phyloP scores from a whole-genome alignment of 2,329 filamentous ascomycete genomes.

The Teratosphaeria zuluensis region DNA sequence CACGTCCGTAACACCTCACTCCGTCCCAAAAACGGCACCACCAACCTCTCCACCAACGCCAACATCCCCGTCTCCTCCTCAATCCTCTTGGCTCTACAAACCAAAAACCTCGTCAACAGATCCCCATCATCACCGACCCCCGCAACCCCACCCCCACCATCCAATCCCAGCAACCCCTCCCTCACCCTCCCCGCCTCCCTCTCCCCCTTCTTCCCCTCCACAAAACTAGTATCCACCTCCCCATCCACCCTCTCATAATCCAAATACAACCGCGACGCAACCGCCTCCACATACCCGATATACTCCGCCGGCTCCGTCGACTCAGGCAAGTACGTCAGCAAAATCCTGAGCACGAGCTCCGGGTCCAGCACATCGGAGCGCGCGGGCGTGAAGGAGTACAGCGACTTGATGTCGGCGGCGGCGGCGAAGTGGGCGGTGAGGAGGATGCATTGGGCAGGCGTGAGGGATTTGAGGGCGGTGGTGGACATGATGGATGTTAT shows the following conservation, averaged over 20 bases:
- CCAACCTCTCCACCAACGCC: conserved; percentile 54
- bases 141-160: conserved; percentile 39
- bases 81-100: conserved; percentile 58
- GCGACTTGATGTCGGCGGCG: conserved; percentile 52
- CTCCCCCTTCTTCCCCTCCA: conserved; percentile 46
- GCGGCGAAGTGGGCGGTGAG: conserved; percentile 62
- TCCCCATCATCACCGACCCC: too few species aligned
- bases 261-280: conserved; percentile 42
- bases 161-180: conserved; percentile 53
- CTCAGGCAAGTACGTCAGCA: conserved; percentile 71
- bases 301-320: conserved; percentile 55
- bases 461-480: conserved; percentile 31
- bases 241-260: conserved; percentile 30
- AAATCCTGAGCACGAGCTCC: conserved; percentile 59
- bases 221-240: conserved; percentile 44
- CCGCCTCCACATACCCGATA: conserved; percentile 48
- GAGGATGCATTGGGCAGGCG: conserved; percentile 59
- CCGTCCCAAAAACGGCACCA: conserved; percentile 55
- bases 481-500: not conserved
- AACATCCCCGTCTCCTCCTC: conserved; percentile 65
- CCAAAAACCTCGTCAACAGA: conserved; percentile 52
- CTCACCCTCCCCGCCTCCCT: conserved; percentile 54
- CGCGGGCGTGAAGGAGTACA: conserved; percentile 50
- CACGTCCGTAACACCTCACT: conserved; percentile 51
- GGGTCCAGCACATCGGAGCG: conserved; percentile 50